phyloP scores from a whole-genome alignment of 495 filamentous ascomycete species.

The Zalerion maritima region DNA sequence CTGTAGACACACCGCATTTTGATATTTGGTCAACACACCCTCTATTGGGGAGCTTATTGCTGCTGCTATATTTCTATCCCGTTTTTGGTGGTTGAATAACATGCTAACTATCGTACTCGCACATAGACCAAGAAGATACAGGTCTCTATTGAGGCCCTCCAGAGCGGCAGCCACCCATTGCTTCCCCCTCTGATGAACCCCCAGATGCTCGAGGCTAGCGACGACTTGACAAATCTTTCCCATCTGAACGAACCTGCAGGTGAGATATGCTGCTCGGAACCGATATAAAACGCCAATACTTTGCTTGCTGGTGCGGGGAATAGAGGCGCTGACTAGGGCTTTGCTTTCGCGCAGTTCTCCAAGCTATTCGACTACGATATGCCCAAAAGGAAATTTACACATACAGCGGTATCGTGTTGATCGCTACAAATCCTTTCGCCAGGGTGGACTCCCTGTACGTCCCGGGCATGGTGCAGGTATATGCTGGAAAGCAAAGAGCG shows the following conservation, averaged over 20 bases:
- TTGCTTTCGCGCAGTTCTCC: slow-evolving; percentile 49
- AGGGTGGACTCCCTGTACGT: slow-evolving; percentile 97
- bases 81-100: neutral
- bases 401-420: slow-evolving; percentile 96
- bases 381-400: slow-evolving; percentile 99
- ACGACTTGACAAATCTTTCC: slow-evolving; percentile 94
- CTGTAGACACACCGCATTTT: slow-evolving; percentile 6
- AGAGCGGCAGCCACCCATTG: slow-evolving; percentile 52
- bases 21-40: slow-evolving; percentile 4
- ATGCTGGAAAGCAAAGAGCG: slow-evolving; percentile 90
- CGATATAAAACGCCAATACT: slow-evolving; percentile 1
- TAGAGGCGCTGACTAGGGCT: slow-evolving; percentile 5
- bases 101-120: slow-evolving; percentile 3
- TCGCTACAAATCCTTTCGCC: slow-evolving; percentile 97
- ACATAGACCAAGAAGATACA: slow-evolving; percentile 60
- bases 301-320: slow-evolving; percentile 20
- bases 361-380: slow-evolving; percentile 96
- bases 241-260: slow-evolving; percentile 97
- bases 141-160: slow-evolving; percentile 65
- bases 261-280: slow-evolving; percentile 28
- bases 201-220: slow-evolving; percentile 93
- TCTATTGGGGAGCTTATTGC: slow-evolving; percentile 1
- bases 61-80: slow-evolving; percentile 13
- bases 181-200: slow-evolving; percentile 96
- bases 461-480: slow-evolving; percentile 97